These are phyloP conservation scores for Penicillium concentricum DNA, from an alignment of 2,329 filamentous ascomycete species.

Conservation along the genomic window DNA sequence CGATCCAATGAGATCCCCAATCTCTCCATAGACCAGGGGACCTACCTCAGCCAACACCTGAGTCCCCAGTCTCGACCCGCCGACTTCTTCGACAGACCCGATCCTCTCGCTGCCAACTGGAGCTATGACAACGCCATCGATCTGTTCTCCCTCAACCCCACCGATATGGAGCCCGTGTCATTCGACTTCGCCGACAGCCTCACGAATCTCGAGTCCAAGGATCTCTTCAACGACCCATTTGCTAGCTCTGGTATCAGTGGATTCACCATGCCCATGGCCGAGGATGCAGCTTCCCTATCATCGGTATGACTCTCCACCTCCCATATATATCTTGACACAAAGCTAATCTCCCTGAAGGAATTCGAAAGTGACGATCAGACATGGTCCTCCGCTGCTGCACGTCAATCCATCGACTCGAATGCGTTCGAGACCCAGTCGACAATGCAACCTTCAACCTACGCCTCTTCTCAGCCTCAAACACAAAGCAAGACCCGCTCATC, in stretches of 20 bases:
- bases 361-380: slow-evolving; percentile 37
- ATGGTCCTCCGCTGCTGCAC: slow-evolving; percentile 28
- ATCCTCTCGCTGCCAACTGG: slow-evolving; percentile 38
- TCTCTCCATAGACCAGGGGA: slow-evolving; percentile 17
- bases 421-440: slow-evolving; percentile 6
- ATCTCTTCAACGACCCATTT: slow-evolving; percentile 33
- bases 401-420: slow-evolving; percentile 20
- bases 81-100: slow-evolving; percentile 24
- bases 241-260: slow-evolving; percentile 31
- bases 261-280: slow-evolving; percentile 31
- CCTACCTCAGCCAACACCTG: slow-evolving; percentile 21
- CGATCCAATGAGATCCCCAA: slow-evolving; percentile 17
- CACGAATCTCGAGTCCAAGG: slow-evolving; percentile 29
- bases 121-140: slow-evolving; percentile 37
- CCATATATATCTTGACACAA: background rate
- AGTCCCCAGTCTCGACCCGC: slow-evolving; percentile 18
- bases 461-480: slow-evolving; percentile 7
- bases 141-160: slow-evolving; percentile 33
- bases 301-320: slow-evolving; percentile 16
- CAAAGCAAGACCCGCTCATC: slow-evolving; percentile 10
- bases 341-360: slow-evolving; percentile 19
- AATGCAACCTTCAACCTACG: slow-evolving; percentile 3
- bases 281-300: slow-evolving; percentile 32
- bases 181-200: slow-evolving; percentile 33
- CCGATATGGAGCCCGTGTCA: slow-evolving; percentile 30